These are phyloP conservation scores for Aspergillus ruber DNA, from an alignment of 2,329 filamentous ascomycete species.

Conservation along the genomic window DNA sequence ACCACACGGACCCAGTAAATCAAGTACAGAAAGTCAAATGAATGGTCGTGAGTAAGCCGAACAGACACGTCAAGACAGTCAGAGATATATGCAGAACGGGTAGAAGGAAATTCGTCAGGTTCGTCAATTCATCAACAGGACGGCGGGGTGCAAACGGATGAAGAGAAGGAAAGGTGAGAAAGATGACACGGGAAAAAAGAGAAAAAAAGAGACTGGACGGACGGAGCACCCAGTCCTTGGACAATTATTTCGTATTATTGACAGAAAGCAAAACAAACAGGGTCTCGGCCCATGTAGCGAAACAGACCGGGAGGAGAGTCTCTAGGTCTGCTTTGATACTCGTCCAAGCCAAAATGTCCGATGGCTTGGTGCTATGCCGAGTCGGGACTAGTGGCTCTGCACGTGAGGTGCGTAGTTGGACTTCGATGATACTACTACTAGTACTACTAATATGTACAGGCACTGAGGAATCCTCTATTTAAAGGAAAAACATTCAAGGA, in stretches of 20 bases:
- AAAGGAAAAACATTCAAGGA: too few relatives aligned
- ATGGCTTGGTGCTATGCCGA: not conserved
- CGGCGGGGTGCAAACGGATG: constrained; percentile 5
- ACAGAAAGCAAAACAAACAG: not conserved
- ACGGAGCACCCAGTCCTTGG: not conserved
- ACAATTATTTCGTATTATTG: not conserved
- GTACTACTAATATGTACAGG: too few relatives aligned
- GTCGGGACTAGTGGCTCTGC: not conserved
- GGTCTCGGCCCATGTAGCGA: not conserved
- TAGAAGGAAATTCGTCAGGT: constrained; percentile 34
- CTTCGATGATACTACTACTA: not conserved
- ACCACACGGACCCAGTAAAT: not conserved
- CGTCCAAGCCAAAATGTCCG: not conserved
- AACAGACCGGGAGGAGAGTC: not conserved
- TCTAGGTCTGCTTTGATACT: not conserved
- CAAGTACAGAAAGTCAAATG: not conserved
- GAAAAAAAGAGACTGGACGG: constrained; percentile 1
- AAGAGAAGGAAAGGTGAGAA: constrained; percentile 10
- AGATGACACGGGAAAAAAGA: constrained; percentile 5
- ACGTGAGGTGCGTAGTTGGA: constrained; percentile 1
- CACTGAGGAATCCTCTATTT: too few relatives aligned
- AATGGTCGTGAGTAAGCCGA: constrained; percentile 7
- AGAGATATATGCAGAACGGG: constrained; percentile 20
- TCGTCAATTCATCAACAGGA: constrained; percentile 35
- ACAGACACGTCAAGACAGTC: constrained; percentile 9